Evolutionary conservation across 805 yeast genomes (phyloP), one percentile per base, ranked within the genome.

Genomic region (Ogataea glucozyma): DNA sequence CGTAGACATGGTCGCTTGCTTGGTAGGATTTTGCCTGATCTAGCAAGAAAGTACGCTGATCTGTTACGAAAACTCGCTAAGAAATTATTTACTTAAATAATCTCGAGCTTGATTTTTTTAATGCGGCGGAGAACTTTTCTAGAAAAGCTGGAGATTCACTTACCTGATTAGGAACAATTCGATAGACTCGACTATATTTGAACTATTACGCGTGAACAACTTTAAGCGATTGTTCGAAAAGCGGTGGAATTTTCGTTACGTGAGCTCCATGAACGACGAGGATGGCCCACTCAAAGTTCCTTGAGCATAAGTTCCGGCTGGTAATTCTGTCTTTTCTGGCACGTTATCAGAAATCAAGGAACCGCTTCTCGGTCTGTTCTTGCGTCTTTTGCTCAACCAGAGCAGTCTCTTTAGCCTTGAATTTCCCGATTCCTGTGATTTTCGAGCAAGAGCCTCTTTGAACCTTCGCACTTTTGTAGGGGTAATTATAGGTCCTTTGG

Each of bases 381-480:
- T 52, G 33, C 27, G 31, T 26, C 37, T 49, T 33, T 38, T 47
- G 39, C 38, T 42, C n/a, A 26, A 24, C 52, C 51, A 51, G 19
- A 52, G 20, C 14, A 52, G 41, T 14, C 40, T 46, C 36, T 52
- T 52, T 31, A 52, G 48, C 6, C 50, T 36, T 7, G 44, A 20
- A 19, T 50, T 50, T 3, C 54, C 54, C 11, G 41, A 22, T 10
- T 34, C 49, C 21, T 24, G 26, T 9, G 44, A 31, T 18, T 42
- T 47, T 24, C 48, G 44, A 4, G 51, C 45, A n/a, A 58, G 40
- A 1, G 60, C 61, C 27, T 54, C 54, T 34, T 52, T 54, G 38
- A 56, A 52, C 14, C 61, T 38, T 38, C 60, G 50, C 26, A 57
- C 55, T 39, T 56, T 57, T 2, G 57, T 47, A 1, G 62, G 62